Percentiles rank a stretch among this genome's conserved stretches.
Conservation (phyloP, 169 alveolate genomes). For the Prorocentrum cordatum region DNA sequence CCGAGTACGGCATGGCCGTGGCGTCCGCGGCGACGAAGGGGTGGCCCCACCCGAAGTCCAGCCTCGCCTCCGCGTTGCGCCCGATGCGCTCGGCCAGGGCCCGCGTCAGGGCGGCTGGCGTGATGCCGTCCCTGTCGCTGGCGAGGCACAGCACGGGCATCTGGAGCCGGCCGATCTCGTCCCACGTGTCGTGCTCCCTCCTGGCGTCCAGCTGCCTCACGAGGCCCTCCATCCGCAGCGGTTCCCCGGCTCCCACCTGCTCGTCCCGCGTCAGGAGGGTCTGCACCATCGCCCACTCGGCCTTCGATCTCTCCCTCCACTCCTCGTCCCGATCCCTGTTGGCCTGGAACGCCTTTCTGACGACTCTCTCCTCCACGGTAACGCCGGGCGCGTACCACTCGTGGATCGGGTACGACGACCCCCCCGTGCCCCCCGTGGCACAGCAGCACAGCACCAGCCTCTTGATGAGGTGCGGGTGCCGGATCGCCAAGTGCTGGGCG, state of each 20-base stretch:
- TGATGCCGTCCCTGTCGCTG: neutral
- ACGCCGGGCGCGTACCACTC: neutral
- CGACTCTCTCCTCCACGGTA: neutral
- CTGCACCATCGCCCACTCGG: too few species aligned
- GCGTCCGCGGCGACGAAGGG: neutral
- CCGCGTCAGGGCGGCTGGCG: neutral
- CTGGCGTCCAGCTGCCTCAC: neutral
- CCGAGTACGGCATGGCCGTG: too few species aligned
- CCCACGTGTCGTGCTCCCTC: neutral
- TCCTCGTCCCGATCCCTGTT: neutral
- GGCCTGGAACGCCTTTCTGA: neutral
- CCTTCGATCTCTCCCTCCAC: neutral
- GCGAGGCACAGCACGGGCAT: neutral
- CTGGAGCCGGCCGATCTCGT: neutral
- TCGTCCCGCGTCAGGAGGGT: too few species aligned
- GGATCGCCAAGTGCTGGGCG: slow-evolving; percentile 21
- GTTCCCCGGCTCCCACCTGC: too few species aligned
- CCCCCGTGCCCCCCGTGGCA: neutral
- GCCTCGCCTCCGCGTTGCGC: neutral
- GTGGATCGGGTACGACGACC: neutral
- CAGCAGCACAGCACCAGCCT: neutral
- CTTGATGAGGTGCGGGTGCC: slow-evolving; percentile 18
- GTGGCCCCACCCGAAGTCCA: neutral
- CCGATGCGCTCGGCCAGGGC: neutral
- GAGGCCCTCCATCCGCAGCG: neutral